Evolutionary conservation across 306 rosid species (phyloP).

Genomic region (Vigna trinervia): DNA sequence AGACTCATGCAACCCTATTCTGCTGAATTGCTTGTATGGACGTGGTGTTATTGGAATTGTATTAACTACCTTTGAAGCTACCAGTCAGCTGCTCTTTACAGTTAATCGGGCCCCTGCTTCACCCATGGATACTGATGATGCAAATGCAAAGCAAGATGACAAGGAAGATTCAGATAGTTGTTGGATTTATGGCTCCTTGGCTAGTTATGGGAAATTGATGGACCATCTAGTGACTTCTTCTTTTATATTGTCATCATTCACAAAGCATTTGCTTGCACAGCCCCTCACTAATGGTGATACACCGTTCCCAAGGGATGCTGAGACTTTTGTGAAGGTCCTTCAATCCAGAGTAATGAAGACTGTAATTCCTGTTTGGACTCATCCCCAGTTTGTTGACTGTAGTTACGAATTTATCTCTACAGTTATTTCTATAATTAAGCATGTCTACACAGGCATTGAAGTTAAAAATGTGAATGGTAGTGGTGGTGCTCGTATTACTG

Average conservation of each 20-base stretch:
- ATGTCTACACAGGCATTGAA: constrained; percentile 92
- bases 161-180: constrained; percentile 78
- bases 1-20: constrained; percentile 92
- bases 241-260: constrained; percentile 78
- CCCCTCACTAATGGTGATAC: constrained; percentile 68
- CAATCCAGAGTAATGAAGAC: constrained; percentile 95
- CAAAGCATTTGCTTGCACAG: constrained; percentile 90
- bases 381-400: constrained; percentile 90
- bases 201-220: constrained; percentile 94
- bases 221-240: constrained; percentile 98
- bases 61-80: constrained; percentile 97
- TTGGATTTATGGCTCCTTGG: constrained; percentile 93
- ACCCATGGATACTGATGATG: constrained; percentile 98
- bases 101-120: constrained; percentile 82
- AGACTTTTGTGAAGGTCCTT: constrained; percentile 93
- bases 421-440: constrained; percentile 81
- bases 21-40: constrained; percentile 91
- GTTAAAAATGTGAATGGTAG: constrained; percentile 74
- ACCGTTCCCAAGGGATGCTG: constrained; percentile 90
- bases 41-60: constrained; percentile 85
- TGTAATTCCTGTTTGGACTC: constrained; percentile 96
- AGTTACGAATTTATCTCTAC: constrained; percentile 84
- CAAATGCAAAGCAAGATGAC: constrained; percentile 69
- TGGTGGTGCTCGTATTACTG: constrained; percentile 72
- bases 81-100: constrained; percentile 90